Evolutionary conservation across 768 basidiomycete species (phyloP), one percentile per base, ranked within the genome.

Genomic region (Lactarius pseudohatsudake): DNA sequence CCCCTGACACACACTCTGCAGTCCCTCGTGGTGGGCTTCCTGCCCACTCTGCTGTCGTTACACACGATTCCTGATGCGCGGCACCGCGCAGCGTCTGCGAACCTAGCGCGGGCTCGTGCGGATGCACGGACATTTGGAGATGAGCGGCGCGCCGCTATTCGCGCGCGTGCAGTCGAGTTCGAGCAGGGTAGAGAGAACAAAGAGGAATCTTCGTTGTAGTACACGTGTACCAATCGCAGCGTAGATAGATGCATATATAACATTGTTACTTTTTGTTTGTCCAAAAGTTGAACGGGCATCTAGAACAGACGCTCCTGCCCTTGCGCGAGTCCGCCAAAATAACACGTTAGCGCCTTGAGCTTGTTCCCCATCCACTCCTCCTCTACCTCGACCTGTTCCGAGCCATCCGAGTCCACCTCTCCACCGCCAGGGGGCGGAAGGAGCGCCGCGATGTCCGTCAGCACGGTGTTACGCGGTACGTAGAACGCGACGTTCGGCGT

Each of bases 341-440:
- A 96, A 75, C 92, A 95, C 1, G 94, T 97, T 61, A 98, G 77
- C 0, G 96, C 96, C 74, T 98, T 98, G 54, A 98, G 77, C 79
- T 96, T 96, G 11, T 81, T 81, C 2, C 94, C 90, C 89, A 93
- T 96, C 95, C 94, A 98, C 75, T 93, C 93, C 76, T 98, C 96
- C 74, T 98, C 95, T 8, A 98, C 84, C 76, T 98, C 96, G 11
- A 96, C 83, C 76, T 76, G 80, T 76, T 94, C 92, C 45, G 58
- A 60, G 22, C 64, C 56, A 16, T 65, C 65, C 55, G 54, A 15
- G 6, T 8, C 57, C 4, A 16, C 55, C 7, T 20, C 28, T n/a
- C 28, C 30, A 9, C 18, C 65, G 32, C 54, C 53, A 9, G 36
- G n/a, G 26, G 59, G 57, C 13, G 67, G 62, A 43, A 85, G 74